Conservation (phyloP, 257 asterid species). For the Penstemon eatonii region DNA sequence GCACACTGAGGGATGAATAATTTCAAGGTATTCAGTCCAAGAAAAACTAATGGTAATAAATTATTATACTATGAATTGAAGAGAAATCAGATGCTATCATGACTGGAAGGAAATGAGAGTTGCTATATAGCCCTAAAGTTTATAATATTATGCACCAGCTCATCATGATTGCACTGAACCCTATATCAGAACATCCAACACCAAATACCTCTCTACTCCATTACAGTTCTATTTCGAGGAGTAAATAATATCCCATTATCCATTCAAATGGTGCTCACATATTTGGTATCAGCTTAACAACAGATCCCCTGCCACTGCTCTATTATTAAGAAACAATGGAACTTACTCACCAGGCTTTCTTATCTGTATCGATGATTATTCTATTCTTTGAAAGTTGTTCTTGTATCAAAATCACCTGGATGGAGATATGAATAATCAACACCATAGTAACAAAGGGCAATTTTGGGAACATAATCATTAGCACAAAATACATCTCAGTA, state of each 20-base stretch:
- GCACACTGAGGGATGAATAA: conserved; percentile 55
- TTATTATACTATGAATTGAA: conserved; percentile 9
- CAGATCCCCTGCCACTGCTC: not conserved
- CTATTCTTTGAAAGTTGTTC: conserved; percentile 98
- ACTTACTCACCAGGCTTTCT: conserved; percentile 73
- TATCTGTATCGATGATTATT: conserved; percentile 86
- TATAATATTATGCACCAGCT: conserved; percentile 1
- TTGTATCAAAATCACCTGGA: conserved; percentile 91
- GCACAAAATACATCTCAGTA: not conserved
- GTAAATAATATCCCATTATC: conserved; percentile 5
- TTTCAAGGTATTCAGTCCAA: conserved; percentile 12
- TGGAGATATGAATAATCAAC: conserved; percentile 24
- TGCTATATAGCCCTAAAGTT: not conserved
- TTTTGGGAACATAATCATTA: not conserved
- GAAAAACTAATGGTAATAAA: conserved; percentile 17
- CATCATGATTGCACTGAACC: conserved; percentile 9
- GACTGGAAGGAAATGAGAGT: conserved; percentile 10
- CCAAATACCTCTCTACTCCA: not conserved
- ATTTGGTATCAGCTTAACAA: conserved; percentile 12
- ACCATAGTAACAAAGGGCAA: conserved; percentile 16
- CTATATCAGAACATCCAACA: conserved; percentile 4
- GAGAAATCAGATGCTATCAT: conserved; percentile 15
- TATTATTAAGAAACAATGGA: conserved; percentile 1
- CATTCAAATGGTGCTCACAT: conserved; percentile 24
- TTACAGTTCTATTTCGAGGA: not conserved